A percentile compares a stretch with the other conserved stretches of the same genome.
phyloP scores from a whole-genome alignment of 345 rosid genomes.

The Eucalyptus camaldulensis region DNA sequence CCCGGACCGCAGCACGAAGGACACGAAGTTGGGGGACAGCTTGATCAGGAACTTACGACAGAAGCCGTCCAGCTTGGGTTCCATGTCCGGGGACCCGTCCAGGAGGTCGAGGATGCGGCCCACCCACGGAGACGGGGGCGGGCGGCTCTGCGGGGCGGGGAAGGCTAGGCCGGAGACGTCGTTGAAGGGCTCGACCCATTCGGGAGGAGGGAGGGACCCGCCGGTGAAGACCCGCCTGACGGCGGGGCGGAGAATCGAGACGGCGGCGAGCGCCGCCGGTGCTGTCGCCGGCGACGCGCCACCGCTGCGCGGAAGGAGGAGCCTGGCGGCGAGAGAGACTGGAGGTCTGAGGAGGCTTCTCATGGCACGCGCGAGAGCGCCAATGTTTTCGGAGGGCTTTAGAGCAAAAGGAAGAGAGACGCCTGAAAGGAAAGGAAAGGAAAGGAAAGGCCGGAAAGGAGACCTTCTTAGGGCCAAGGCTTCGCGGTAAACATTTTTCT shows the following conservation, averaged over 20 bases:
- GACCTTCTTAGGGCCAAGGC: no score
- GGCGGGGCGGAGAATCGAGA: neutral
- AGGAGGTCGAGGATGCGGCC: slow-evolving; percentile 41
- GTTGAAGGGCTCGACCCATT: slow-evolving; percentile 78
- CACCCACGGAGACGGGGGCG: slow-evolving; percentile 73
- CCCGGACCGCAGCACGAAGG: slow-evolving; percentile 29
- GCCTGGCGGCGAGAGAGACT: neutral
- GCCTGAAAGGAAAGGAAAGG: no score
- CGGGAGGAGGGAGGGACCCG: slow-evolving; percentile 52
- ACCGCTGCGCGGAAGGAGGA: neutral
- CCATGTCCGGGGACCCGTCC: slow-evolving; percentile 63
- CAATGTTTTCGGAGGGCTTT: neutral
- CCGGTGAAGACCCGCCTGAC: neutral
- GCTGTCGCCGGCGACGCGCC: neutral
- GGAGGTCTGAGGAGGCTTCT: neutral
- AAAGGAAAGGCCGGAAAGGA: no score
- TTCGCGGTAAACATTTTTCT: no score
- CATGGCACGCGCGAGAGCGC: neutral
- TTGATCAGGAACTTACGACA: slow-evolving; percentile 53
- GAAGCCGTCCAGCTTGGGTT: slow-evolving; percentile 44
- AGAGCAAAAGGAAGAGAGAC: no score
- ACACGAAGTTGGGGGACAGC: slow-evolving; percentile 68
- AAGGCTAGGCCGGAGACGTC: slow-evolving; percentile 60
- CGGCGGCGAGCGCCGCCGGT: neutral
- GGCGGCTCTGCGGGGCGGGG: slow-evolving; percentile 18